Evolutionary conservation across 106 monocot species (phyloP), one percentile per base, ranked within the genome.

Genomic region (Vanilla planifolia): DNA sequence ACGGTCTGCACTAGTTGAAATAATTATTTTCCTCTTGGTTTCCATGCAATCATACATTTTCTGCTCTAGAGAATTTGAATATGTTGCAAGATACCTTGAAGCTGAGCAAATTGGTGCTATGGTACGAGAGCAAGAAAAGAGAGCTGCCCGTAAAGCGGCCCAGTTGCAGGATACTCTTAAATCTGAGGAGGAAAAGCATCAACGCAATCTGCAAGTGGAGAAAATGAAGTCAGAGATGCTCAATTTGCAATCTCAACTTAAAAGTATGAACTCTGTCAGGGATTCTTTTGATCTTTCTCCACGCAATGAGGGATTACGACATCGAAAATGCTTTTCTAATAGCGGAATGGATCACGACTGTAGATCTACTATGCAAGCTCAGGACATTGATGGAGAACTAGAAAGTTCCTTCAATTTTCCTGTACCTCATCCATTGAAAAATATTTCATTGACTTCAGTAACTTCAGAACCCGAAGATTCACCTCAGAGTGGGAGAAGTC

Each of bases 151-250:
- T 80, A 96, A 91, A 78, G 84, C 96, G 48, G 80, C 77, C 53
- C 96, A 87, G 27, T 71, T 96, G 60, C 83, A 84, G 66, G 77
- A 91, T 70, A 83, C 87, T 52, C 91, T 80, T 16, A 67, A 79
- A 73, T 76, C 81, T 40, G 87, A 96, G 71, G 87, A 91, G 68
- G 71, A 87, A 43, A 87, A 84, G 72, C 77, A 26, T 28, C 71
- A 81, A 14, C 71, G 96, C 3, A 90, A 96, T 56, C 48, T 79
- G 60, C 90, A 96, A 79, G 96, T 96, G 20, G 96, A 96, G 59
- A 96, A 87, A 74, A 96, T 91, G 83, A 96, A 96, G 74, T 71
- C 96, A 42, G 91, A 96, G 77, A 87, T 96, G 87, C 71, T 91
- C 14, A 87, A 96, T 85, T 77, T 96, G 62, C 87, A 91, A 69